Conservation (phyloP, 441 rosid species). For the Manihot esculenta region DNA sequence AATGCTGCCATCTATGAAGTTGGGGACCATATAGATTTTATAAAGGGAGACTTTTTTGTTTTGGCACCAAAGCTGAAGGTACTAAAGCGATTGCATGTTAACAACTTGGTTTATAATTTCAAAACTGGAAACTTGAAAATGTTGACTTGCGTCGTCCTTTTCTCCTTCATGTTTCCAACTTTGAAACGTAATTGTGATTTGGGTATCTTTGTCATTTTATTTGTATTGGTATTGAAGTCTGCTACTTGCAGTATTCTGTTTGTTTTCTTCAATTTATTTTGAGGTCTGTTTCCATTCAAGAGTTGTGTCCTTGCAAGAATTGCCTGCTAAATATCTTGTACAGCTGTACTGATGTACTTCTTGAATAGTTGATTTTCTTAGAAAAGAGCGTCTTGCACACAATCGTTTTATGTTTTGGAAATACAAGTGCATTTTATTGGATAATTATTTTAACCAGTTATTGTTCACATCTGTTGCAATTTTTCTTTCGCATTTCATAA, state of each 20-base stretch:
- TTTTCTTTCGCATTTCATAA: not conserved
- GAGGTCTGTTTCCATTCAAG: not conserved
- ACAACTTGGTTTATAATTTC: conserved; percentile 4
- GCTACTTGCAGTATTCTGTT: not conserved
- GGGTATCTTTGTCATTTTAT: not conserved
- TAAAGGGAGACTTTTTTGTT: conserved; percentile 69
- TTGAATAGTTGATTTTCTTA: conserved; percentile 1
- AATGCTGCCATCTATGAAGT: conserved; percentile 86
- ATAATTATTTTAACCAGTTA: not conserved
- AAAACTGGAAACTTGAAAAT: not conserved
- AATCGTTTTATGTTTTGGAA: conserved; percentile 9
- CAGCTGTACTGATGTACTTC: not conserved
- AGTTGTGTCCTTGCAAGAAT: too few species aligned
- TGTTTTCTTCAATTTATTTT: not conserved
- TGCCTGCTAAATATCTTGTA: not conserved
- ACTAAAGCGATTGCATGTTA: conserved; percentile 13
- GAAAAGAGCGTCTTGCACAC: not conserved
- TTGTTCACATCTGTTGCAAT: not conserved
- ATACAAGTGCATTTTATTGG: not conserved
- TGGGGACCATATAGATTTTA: conserved; percentile 70
- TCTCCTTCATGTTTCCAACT: not conserved
- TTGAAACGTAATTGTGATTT: not conserved
- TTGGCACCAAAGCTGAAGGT: conserved; percentile 82
- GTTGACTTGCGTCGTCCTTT: not conserved
- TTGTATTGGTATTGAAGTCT: not conserved